Evolutionary conservation across 345 rosid species (phyloP), one percentile per base, ranked within the genome.

Genomic region (Hypericum androsaemum): DNA sequence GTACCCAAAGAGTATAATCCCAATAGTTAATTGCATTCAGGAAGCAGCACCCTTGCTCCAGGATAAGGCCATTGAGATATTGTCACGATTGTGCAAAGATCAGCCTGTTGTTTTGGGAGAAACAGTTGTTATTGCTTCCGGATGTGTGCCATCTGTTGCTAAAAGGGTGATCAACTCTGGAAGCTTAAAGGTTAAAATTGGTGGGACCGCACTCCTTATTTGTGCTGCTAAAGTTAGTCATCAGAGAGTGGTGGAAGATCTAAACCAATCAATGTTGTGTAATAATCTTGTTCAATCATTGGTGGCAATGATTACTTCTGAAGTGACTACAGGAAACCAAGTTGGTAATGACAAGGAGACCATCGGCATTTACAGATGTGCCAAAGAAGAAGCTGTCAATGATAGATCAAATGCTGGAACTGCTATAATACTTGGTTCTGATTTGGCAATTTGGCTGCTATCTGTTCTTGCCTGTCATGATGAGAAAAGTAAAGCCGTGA

Each of bases 21-120:
- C 99, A 17, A 86, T 94, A 73, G 99, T 88, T 59, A 68, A 65
- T 47, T 80, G 89, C 7, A 82, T 94, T 64, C 79, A 80, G 42
- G 80, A 72, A 64, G 81, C 85, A 64, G 60, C 79, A 60, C 89
- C 92, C 28, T 61, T 73, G 63, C 74, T 83, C 62, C 97, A 88
- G 81, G 99, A 94, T 64, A 86, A 88, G 72, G 99, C 96, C 57
- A 79, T 94, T 64, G 97, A 94, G 70, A 74, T 94, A 53, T 64
- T 84, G 66, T 84, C 99, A 39, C 74, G 88, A 61, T 87, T 94
- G 70, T 88, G 95, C 73, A 75, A 72, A 48, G 97, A 77, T 65
- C 96, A 86, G 74, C 73, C 88, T 71, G 64, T 74, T 63, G 80
- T 75, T 66, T 69, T 94, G 64, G 99, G 99, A 64, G 87, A 83